phyloP scores from a whole-genome alignment of 345 rosid species.

The Citrus medica region DNA sequence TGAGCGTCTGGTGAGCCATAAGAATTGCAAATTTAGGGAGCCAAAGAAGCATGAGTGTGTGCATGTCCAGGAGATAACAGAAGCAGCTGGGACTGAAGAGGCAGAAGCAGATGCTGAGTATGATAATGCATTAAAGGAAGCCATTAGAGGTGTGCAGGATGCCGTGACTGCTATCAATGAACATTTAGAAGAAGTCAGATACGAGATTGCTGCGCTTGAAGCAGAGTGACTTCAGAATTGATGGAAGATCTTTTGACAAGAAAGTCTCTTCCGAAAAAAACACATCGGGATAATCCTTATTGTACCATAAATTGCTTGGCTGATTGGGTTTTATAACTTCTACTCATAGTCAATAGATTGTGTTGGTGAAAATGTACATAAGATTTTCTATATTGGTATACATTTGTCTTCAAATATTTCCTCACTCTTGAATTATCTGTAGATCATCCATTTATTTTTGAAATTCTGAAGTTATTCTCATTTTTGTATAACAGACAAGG shows the following conservation, averaged over 20 bases:
- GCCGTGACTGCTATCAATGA: conserved; percentile 81
- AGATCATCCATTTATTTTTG: too few species aligned
- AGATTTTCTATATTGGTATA: not conserved
- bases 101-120: conserved; percentile 86
- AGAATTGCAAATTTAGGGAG: conserved; percentile 63
- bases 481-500: too few species aligned
- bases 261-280: not conserved
- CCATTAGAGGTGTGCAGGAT: conserved; percentile 83
- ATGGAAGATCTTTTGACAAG: not conserved
- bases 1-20: conserved; percentile 67
- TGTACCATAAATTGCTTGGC: not conserved
- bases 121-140: conserved; percentile 79
- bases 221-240: conserved; percentile 14
- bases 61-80: conserved; percentile 86
- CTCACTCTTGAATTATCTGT: too few species aligned
- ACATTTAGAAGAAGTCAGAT: conserved; percentile 20
- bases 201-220: conserved; percentile 74
- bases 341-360: not conserved
- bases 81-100: conserved; percentile 70
- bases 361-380: not conserved
- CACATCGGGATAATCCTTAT: not conserved
- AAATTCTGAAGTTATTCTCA: too few species aligned
- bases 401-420: too few species aligned
- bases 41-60: conserved; percentile 75
- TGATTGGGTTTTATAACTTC: not conserved